Percentiles rank a stretch among this genome's conserved stretches.
These are phyloP conservation scores for Irpex lacteus DNA, from an alignment of 1,284 basidiomycete species.

Conservation along the genomic window DNA sequence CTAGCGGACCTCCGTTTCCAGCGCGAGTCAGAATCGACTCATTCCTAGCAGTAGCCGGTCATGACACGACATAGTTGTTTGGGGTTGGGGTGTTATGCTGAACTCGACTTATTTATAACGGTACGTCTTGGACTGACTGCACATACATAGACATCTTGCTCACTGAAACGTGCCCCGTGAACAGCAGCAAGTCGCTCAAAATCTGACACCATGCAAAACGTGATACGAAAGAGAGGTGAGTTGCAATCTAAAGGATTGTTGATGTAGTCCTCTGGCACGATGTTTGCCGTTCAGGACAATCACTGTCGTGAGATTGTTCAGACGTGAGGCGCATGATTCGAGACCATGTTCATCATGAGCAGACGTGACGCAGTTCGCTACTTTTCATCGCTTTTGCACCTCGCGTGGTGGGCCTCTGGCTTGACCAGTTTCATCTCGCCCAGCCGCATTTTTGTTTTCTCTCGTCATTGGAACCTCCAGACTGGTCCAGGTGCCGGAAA, in stretches of 20 bases:
- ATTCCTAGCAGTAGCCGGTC: background rate
- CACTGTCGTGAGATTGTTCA: background rate
- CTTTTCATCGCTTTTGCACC: background rate
- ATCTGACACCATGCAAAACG: background rate
- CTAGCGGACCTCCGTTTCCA: background rate
- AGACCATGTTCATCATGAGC: background rate
- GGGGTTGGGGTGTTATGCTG: background rate
- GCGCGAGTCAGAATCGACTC: slow-evolving; percentile 4
- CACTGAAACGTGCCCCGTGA: background rate
- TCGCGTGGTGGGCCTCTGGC: background rate
- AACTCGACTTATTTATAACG: background rate
- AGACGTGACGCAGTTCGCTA: background rate
- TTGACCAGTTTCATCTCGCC: background rate
- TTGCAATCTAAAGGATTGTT: background rate
- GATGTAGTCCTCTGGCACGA: background rate
- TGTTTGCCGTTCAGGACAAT: background rate
- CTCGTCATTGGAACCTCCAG: background rate
- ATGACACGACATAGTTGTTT: background rate
- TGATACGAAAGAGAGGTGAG: slow-evolving; percentile 2
- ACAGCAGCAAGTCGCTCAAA: background rate
- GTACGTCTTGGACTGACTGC: background rate
- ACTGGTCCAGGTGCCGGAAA: background rate
- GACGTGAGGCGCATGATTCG: background rate
- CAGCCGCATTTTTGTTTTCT: background rate
- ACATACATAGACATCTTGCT: background rate